Percentiles rank a stretch among this genome's conserved stretches.
Evolutionary conservation across 805 yeast species (phyloP).

Genomic region (Candida silvicultrix): DNA sequence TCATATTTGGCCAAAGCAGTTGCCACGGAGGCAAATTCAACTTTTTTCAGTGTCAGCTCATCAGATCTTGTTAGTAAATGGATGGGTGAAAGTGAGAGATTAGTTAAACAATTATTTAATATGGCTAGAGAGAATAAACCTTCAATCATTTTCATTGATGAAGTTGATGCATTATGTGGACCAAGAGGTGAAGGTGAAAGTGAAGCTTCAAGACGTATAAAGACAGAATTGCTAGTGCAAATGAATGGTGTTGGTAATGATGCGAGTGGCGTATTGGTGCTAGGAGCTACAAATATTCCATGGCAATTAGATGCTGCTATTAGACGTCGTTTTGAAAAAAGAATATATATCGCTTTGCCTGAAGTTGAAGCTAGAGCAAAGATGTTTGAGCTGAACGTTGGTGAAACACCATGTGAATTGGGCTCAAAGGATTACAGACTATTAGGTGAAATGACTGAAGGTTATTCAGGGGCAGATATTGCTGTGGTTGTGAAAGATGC

Average conservation of each 20-base stretch:
- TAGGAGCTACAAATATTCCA: constrained; percentile 97
- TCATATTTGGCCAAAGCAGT: constrained; percentile 96
- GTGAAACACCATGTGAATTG: constrained; percentile 79
- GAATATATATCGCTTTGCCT: constrained; percentile 93
- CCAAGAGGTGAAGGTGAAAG: constrained; percentile 98
- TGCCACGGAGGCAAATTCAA: constrained; percentile 96
- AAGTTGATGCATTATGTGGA: constrained; percentile 96
- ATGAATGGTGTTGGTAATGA: constrained; percentile 99
- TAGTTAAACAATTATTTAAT: constrained; percentile 87
- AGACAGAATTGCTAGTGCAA: constrained; percentile 92
- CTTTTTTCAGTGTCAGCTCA: constrained; percentile 94
- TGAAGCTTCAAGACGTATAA: constrained; percentile 93
- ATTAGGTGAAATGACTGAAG: constrained; percentile 90
- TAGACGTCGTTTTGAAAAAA: constrained; percentile 90
- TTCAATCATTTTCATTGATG: constrained; percentile 93
- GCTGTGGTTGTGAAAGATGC: constrained; percentile 97
- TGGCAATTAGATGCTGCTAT: constrained; percentile 99
- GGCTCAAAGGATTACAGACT: constrained; percentile 65
- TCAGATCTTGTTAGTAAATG: constrained; percentile 95
- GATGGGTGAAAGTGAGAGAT: constrained; percentile 98
- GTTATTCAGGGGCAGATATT: constrained; percentile 96
- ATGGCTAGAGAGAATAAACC: constrained; percentile 98
- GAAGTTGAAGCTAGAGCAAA: constrained; percentile 87
- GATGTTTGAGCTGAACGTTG: constrained; percentile 93
- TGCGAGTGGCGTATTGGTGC: constrained; percentile 81